These are phyloP conservation scores for Paramecium octaurelia DNA, from an alignment of 73 alveolate species.

Conservation along the genomic window DNA sequence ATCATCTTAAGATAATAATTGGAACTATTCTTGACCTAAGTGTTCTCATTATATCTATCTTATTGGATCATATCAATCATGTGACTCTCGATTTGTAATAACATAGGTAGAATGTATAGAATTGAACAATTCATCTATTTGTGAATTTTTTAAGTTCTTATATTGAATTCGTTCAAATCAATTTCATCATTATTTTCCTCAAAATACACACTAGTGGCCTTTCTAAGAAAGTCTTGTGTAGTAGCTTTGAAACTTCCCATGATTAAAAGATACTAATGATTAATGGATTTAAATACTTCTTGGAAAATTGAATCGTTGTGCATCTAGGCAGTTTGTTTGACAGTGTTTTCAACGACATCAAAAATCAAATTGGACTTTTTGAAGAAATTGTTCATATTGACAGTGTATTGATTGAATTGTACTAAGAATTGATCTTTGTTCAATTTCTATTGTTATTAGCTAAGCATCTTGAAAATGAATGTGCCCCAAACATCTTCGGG, in stretches of 20 bases:
- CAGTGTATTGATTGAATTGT: slow-evolving; percentile 19
- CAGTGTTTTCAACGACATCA: slow-evolving; percentile 32
- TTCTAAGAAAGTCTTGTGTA: slow-evolving; percentile 19
- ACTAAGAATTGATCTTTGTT: background rate
- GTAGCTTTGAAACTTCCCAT: slow-evolving; percentile 51
- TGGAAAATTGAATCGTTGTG: slow-evolving; percentile 20
- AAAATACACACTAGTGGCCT: background rate
- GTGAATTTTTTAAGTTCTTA: background rate
- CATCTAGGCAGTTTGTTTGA: background rate
- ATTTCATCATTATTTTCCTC: background rate
- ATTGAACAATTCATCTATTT: slow-evolving; percentile 34
- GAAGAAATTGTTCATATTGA: background rate
- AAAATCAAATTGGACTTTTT: slow-evolving; percentile 5
- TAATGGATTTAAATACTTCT: background rate
- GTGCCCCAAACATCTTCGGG: slow-evolving; percentile 38
- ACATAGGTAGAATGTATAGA: background rate
- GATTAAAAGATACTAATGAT: background rate
- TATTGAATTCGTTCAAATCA: background rate
- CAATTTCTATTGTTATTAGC: slow-evolving; percentile 9
- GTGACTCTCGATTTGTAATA: background rate
- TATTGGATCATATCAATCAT: background rate
- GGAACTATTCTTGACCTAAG: slow-evolving; percentile 39
- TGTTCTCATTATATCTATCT: background rate
- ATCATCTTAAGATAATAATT: slow-evolving; percentile 58
- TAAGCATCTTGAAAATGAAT: background rate